Base-by-base conservation (phyloP, 2,329 filamentous ascomycete genomes). In the Penicillium sp. region DNA sequence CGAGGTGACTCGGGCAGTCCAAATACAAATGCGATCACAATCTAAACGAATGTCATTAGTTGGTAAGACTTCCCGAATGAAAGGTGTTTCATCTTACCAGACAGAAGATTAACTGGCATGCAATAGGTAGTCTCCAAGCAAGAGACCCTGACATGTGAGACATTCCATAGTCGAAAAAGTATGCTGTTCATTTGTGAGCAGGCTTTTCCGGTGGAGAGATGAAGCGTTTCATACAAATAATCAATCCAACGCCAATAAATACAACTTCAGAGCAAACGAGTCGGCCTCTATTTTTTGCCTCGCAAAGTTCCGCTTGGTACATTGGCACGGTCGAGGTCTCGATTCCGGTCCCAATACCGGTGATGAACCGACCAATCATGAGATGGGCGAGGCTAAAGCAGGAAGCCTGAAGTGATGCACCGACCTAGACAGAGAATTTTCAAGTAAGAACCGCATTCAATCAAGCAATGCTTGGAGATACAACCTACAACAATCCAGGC, bases 261-360 rank as follows among this genome's bases (percentile, higher is more conserved):
- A 73, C 57, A 39, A 69, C 65, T 55, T 79, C 75, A n/a, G 66
- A 69, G n/a, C 70, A 73, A 22, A 80, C 75, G 8, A 76, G 68
- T 16, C 72, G 71, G 39, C 77, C 78, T 38, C 78, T 67, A 41
- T 72, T 72, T n/a, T 72, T 66, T 1, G 72, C 71, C 45, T 76
- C 71, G 44, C 73, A 77, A 1, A 79, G 67, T 57, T 81, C 78
- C 0, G 75, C 70, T 54, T 80, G 78, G 51, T 78, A 76, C 63
- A 69, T 71, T 1, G 72, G 72, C 8, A 74, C 70, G 7, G 65
- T 69, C 27, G 71, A 70, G 10, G 68, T 71, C 56, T 70, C 67
- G 58, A 79, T 72, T 2, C 81, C 80, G 49, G 79, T 80, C 1
- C 79, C 79, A 53, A 82, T 72, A 4, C 79, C 80, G 3, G 78